Evolutionary conservation across 2,329 filamentous ascomycete species (phyloP), one percentile per base, ranked within the genome.

Genomic region (Aspergillus sp.): DNA sequence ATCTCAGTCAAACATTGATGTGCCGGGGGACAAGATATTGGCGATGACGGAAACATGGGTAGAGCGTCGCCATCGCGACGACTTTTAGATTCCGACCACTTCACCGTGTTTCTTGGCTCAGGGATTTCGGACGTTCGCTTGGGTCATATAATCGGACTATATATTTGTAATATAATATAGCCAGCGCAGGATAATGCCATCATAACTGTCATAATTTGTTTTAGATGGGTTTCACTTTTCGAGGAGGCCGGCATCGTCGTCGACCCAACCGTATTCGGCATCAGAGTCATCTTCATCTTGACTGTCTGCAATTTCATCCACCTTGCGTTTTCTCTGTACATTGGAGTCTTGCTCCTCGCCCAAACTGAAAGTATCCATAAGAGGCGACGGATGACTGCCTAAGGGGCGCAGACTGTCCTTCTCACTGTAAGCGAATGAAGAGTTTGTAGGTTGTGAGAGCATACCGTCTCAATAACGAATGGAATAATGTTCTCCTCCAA

Each of bases 271-370:
- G 36, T 64, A 68, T 22, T 71, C 67, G 8, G 64, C 68, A 17
- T 71, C 69, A 2, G 72, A 74, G 22, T 71, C 62, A 17, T 66
- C 71, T 34, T 78, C 77, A 36, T 78, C 77, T 48, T 79, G 76
- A 45, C 76, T 79, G 58, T 79, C 76, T 3, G 74, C 73, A 30
- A 78, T 70, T 62, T 79, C 76, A 38, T 73, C 69, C 15, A 73
- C 68, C 56, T 79, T 80, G 22, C 78, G 73, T 62, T 80, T 80
- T 17, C 71, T 63, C 62, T 53, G 66, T 59, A 20, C 62, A 56
- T 54, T 20, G 3, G 48, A 18, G 44, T 53, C 7, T 57, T 61
- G 22, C 44, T 54, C 1, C 53, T 62, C 42, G 20, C 55, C 48
- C 48, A 52, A 22, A 61, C 58, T 36, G 13, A 18, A 22, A 44